Evolutionary conservation across 768 basidiomycete genomes (phyloP).

Genomic region (Boletellus emodensis): DNA sequence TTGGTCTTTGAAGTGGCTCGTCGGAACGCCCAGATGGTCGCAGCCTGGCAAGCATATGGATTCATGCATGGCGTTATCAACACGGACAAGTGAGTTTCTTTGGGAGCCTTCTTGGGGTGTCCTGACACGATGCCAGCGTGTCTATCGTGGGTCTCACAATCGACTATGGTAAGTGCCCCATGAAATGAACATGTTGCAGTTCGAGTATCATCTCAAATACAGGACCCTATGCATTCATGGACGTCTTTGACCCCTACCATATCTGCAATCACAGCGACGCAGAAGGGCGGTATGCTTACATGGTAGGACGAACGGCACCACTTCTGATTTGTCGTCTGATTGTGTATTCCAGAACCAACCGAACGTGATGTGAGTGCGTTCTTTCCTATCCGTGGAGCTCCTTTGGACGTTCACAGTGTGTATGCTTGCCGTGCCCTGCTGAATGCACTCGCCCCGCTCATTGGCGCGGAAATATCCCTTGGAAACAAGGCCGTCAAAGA

Average conservation of each 20-base stretch:
- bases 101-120: background rate
- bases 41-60: conserved; percentile 92
- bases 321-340: conserved; percentile 1
- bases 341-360: conserved; percentile 55
- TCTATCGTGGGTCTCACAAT: conserved; percentile 74
- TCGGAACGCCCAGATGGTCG: conserved; percentile 90
- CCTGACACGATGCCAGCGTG: conserved; percentile 42
- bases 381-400: background rate
- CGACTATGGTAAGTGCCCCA: conserved; percentile 53
- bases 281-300: conserved; percentile 73
- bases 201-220: conserved; percentile 2
- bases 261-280: conserved; percentile 91
- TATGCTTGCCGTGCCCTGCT: conserved; percentile 79
- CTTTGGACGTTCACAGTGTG: conserved; percentile 39
- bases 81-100: conserved; percentile 77
- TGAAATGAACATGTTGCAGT: background rate
- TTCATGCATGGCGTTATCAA: conserved; percentile 98
- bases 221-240: conserved; percentile 96
- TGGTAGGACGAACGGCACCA: conserved; percentile 27
- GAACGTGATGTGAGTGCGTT: conserved; percentile 62
- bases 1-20: conserved; percentile 75
- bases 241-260: conserved; percentile 78
- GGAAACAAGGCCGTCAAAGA: conserved; percentile 43
- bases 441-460: conserved; percentile 75
- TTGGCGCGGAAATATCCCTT: conserved; percentile 72